These are phyloP conservation scores for Aspergillus pseudotamarii DNA, from an alignment of 2,329 filamentous ascomycete genomes.

Conservation along the genomic window DNA sequence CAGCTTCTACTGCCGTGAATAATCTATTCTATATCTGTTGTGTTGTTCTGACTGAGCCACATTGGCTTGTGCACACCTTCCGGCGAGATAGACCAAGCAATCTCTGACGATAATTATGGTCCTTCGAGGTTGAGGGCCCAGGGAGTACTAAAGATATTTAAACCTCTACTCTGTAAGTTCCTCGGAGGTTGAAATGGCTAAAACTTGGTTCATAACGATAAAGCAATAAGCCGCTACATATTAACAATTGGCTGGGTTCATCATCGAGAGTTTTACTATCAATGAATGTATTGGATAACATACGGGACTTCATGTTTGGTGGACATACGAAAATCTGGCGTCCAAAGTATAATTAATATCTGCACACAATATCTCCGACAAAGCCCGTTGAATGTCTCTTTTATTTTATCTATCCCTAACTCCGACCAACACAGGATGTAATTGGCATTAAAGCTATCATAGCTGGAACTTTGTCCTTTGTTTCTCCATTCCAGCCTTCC, in stretches of 20 bases:
- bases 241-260: neutral
- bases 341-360: neutral
- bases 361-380: neutral
- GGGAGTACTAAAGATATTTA: neutral
- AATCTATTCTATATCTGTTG: slow-evolving; percentile 13
- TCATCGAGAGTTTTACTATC: neutral
- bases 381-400: neutral
- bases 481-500: slow-evolving; percentile 96
- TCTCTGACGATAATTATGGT: neutral
- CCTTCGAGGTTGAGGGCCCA: neutral
- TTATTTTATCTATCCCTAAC: neutral
- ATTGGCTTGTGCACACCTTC: neutral
- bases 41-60: slow-evolving; percentile 6
- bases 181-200: neutral
- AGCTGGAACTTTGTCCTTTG: slow-evolving; percentile 90
- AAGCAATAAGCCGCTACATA: neutral
- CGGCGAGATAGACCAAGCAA: neutral
- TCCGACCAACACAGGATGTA: neutral
- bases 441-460: slow-evolving; percentile 43
- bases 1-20: slow-evolving; percentile 17
- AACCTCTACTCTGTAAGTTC: neutral
- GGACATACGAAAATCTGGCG: neutral
- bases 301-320: neutral
- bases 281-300: neutral
- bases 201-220: neutral